Base-by-base conservation (phyloP, 495 filamentous ascomycete species). In the Daldinia grandis region DNA sequence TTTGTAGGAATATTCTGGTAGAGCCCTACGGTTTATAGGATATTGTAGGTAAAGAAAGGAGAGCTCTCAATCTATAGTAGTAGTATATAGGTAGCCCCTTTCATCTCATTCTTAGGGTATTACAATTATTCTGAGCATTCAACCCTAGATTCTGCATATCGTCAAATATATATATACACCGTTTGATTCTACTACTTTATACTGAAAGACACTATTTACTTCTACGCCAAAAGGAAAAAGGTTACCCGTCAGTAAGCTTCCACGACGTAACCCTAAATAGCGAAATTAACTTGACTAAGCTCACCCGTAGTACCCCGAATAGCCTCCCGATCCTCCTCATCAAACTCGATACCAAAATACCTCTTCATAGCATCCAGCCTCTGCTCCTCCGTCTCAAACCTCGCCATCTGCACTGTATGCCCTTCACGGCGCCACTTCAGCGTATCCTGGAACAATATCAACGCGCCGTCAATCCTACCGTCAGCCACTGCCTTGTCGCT, bases 391-490 rank as follows among this genome's bases (percentile, higher is more conserved):
- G 64, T 84, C 66, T 81, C 63, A 44, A 87, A 82, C 8, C 57
- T 75, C 72, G 80, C 76, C n/a, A 88, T 58, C 0, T 85, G 72
- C 69, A 83, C 80, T 17, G 82, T 81, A 70, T 80, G 74, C 1
- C 81, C 86, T 4, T 79, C 76, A 9, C 88, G 73, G 59, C 84
- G 83, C 78, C 81, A 82, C 75, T 89, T 92, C n/a, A 92, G 72
- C 47, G 83, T 78, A 8, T 84, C 78, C n/a, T 84, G 80, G 27
- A 84, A 77, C 70, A 93, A 71, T 30, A 87, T 88, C 27, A 92
- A 17, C 49, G 79, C 80, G 0, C 90, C 89, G 1, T 85, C 77
- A 30, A 90, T 76, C 28, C 78, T 51, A 3, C 69, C 69, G 21
- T 40, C 58, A 2, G 19, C 25, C 2, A 61, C 30, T 1, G 12